Conservation (phyloP, 2,329 filamentous ascomycete species). For the Colletotrichum plurivorum region DNA sequence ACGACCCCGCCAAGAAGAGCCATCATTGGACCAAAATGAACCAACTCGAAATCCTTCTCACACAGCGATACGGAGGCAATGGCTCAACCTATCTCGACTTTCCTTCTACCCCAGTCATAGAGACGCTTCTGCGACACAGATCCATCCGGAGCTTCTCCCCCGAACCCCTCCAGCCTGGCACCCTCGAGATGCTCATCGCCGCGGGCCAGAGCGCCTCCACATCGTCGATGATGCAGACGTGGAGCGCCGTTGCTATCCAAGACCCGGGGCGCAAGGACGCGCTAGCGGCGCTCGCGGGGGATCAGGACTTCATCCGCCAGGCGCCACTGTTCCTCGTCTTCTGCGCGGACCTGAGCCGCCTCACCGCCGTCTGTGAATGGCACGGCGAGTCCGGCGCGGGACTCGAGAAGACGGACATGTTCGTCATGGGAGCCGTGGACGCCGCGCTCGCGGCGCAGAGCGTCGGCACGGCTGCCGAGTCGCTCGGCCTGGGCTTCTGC, state of each 20-base stretch:
- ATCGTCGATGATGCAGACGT: constrained; percentile 52
- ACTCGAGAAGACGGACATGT: background rate
- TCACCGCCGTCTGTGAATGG: constrained; percentile 43
- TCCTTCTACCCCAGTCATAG: background rate
- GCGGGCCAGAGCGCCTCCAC: constrained; percentile 52
- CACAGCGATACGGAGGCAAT: too few relatives aligned
- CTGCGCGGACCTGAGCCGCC: constrained; percentile 50
- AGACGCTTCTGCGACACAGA: constrained; percentile 46
- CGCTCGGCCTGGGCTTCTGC: constrained; percentile 1
- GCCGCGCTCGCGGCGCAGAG: background rate
- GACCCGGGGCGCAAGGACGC: constrained; percentile 46
- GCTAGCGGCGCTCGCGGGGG: constrained; percentile 46
- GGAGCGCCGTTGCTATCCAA: constrained; percentile 49
- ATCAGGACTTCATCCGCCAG: constrained; percentile 50
- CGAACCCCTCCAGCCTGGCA: constrained; percentile 42
- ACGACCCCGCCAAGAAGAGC: too few relatives aligned
- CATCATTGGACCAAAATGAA: too few relatives aligned
- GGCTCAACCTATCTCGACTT: too few relatives aligned
- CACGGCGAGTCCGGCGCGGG: background rate
- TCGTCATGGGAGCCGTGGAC: background rate
- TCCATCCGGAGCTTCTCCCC: constrained; percentile 48
- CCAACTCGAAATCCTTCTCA: too few relatives aligned
- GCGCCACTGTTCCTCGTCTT: constrained; percentile 52
- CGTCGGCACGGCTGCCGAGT: background rate
- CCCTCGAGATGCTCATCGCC: constrained; percentile 48